Evolutionary conservation across 1,139 yeast genomes (phyloP).

Genomic region (Kazachstania sp.): DNA sequence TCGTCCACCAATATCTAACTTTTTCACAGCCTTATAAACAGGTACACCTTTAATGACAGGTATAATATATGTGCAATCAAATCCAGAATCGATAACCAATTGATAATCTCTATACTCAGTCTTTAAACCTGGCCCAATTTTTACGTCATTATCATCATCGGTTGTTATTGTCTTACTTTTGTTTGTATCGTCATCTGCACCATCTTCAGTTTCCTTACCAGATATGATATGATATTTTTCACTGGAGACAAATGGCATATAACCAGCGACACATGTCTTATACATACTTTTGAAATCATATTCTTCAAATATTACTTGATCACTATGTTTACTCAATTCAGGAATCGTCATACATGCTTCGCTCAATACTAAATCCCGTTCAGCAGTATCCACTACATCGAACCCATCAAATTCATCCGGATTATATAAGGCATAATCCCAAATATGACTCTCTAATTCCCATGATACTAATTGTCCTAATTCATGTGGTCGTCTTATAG

Average conservation of each 20-base stretch:
- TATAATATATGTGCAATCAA: constrained; percentile 75
- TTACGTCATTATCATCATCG: neutral
- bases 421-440: constrained; percentile 68
- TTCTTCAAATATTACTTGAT: constrained; percentile 91
- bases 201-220: constrained; percentile 16
- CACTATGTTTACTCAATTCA: constrained; percentile 73
- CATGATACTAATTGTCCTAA: constrained; percentile 84
- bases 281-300: constrained; percentile 60
- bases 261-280: constrained; percentile 48
- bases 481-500: constrained; percentile 74
- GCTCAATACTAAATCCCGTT: constrained; percentile 31
- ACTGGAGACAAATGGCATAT: constrained; percentile 45
- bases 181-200: constrained; percentile 5
- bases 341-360: constrained; percentile 83
- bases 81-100: constrained; percentile 82
- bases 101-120: constrained; percentile 48
- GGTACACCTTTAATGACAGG: constrained; percentile 79
- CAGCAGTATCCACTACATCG: constrained; percentile 30
- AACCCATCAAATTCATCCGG: constrained; percentile 29
- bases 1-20: constrained; percentile 70
- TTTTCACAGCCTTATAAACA: constrained; percentile 67
- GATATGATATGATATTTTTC: constrained; percentile 11
- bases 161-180: too few species aligned
- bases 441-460: constrained; percentile 86
- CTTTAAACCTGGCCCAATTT: neutral